phyloP scores from a whole-genome alignment of 257 asterid species.

The Salvia splendens region DNA sequence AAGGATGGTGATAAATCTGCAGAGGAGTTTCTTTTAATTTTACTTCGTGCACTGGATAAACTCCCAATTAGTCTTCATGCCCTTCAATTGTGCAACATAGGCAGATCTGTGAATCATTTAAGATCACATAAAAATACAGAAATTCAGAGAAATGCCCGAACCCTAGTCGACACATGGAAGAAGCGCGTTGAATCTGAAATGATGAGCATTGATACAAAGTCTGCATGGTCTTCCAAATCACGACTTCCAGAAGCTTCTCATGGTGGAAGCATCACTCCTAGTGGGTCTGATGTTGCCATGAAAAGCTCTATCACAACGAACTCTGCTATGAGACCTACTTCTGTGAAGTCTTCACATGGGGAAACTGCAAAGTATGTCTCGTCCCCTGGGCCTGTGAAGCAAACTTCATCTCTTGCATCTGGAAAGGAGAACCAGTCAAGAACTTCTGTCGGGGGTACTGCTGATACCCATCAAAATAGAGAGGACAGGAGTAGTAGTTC shows the following conservation, averaged over 20 bases:
- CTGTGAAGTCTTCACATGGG: slow-evolving; percentile 58
- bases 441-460: slow-evolving; percentile 40
- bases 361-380: slow-evolving; percentile 61
- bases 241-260: slow-evolving; percentile 69
- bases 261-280: slow-evolving; percentile 49
- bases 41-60: slow-evolving; percentile 90
- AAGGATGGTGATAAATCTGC: slow-evolving; percentile 64
- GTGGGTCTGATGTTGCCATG: slow-evolving; percentile 61
- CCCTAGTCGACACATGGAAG: slow-evolving; percentile 93
- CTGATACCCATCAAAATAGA: slow-evolving; percentile 54
- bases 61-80: slow-evolving; percentile 88
- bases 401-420: slow-evolving; percentile 52
- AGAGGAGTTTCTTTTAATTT: slow-evolving; percentile 81
- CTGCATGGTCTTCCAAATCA: slow-evolving; percentile 72
- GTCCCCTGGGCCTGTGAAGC: slow-evolving; percentile 61
- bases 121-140: slow-evolving; percentile 78
- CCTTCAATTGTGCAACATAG: slow-evolving; percentile 85
- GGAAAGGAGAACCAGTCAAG: slow-evolving; percentile 63
- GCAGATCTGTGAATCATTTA: slow-evolving; percentile 88
- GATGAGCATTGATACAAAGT: slow-evolving; percentile 63
- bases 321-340: slow-evolving; percentile 54
- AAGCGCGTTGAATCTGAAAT: slow-evolving; percentile 95
- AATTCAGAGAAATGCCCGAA: slow-evolving; percentile 78
- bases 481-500: slow-evolving; percentile 87
- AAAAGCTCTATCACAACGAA: slow-evolving; percentile 59